phyloP scores from a whole-genome alignment of 441 rosid genomes.

The Pelargonium cotyledonis region DNA sequence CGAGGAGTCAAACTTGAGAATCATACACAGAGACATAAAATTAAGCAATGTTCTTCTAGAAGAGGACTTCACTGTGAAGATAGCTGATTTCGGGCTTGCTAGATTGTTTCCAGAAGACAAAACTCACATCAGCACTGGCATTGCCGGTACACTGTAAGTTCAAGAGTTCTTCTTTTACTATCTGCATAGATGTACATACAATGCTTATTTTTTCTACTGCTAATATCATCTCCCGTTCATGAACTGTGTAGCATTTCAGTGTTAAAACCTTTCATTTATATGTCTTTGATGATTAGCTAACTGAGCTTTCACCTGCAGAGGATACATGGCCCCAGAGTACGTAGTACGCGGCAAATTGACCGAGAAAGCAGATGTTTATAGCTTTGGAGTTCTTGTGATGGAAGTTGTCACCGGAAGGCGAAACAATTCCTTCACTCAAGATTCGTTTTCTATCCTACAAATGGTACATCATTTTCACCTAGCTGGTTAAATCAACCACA shows the following conservation, averaged over 20 bases:
- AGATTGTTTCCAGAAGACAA: constrained; percentile 65
- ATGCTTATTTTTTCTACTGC: no score
- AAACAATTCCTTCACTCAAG: constrained; percentile 36
- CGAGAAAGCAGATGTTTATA: constrained; percentile 79
- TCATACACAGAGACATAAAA: constrained; percentile 86
- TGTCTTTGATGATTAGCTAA: not conserved
- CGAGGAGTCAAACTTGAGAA: constrained; percentile 58
- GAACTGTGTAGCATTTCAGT: not conserved
- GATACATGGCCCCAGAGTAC: constrained; percentile 92
- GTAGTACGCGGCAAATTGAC: constrained; percentile 63
- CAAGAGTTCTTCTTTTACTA: not conserved
- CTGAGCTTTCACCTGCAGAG: constrained; percentile 36
- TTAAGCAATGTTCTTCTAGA: constrained; percentile 66
- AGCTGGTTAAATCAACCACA: not conserved
- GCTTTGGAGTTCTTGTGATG: constrained; percentile 68
- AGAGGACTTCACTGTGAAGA: constrained; percentile 51
- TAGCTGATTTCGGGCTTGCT: constrained; percentile 87
- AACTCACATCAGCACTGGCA: constrained; percentile 64
- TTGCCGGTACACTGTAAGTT: constrained; percentile 82
- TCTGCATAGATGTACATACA: no score
- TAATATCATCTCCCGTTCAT: no score
- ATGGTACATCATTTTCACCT: constrained; percentile 31
- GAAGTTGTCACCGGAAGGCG: constrained; percentile 58
- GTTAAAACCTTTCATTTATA: not conserved
- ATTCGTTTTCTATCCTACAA: constrained; percentile 41